These are phyloP conservation scores for Glycyrrhiza uralensis DNA, from an alignment of 306 rosid species.

Conservation along the genomic window DNA sequence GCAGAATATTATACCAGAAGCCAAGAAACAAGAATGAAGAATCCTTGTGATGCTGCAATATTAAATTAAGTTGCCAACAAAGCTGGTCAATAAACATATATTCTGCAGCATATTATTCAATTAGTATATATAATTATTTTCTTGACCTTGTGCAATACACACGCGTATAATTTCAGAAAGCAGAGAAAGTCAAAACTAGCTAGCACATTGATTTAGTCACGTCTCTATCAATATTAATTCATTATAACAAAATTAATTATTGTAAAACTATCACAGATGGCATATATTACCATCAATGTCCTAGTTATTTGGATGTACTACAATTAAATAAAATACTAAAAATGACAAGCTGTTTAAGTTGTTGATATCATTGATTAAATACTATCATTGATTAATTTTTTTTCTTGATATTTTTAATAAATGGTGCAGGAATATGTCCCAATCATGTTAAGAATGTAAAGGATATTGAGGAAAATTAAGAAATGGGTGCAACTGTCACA, in stretches of 20 bases:
- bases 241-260: no score
- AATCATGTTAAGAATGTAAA: not conserved
- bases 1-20: conserved; percentile 18
- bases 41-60: conserved; percentile 17
- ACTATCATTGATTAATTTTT: not conserved
- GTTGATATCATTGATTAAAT: no score
- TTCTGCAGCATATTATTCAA: not conserved
- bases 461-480: not conserved
- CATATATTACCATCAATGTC: conserved; percentile 4
- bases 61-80: conserved; percentile 8
- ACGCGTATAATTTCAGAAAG: not conserved
- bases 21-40: not conserved
- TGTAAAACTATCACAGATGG: not conserved
- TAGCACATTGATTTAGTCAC: conserved; percentile 17
- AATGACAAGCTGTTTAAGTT: not conserved
- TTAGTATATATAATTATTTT: not conserved
- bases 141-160: not conserved
- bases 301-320: not conserved
- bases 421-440: not conserved
- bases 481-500: not conserved
- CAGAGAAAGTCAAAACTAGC: conserved; percentile 15
- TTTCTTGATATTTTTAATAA: not conserved
- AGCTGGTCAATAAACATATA: conserved; percentile 21
- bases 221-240: conserved; percentile 22
- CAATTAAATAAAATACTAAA: not conserved